Base-by-base conservation (phyloP, 768 basidiomycete species). In the Fistulinella prunicolor region DNA sequence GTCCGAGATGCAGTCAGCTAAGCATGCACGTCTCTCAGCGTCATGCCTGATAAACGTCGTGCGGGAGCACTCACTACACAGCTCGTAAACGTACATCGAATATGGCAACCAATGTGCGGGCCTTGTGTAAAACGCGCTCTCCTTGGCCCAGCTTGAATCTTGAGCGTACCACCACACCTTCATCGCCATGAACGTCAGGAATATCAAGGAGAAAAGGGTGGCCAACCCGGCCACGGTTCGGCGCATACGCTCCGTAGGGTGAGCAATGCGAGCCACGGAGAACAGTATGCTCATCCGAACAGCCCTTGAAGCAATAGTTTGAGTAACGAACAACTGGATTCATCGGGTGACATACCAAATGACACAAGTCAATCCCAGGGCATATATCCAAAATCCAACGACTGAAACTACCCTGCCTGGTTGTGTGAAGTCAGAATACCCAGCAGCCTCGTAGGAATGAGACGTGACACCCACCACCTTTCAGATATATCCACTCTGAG, bases 1-100 rank as follows among this genome's bases (percentile, higher is more conserved):
- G 37, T 61, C 64, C 19, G 59, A 49, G 20, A 63, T 41, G 17
- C 53, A 51, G 29, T 63, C 64, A 9, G 51, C 65, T 64, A 38
- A 26, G 22, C n/a, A 16, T 28, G 3, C 29, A 23, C n/a, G n/a
- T n/a, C n/a, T n/a, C 9, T 60, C 34, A 44, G 38, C 20, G 19
- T 8, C 7, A 42, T 9, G 13, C n/a, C 13, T 19, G 37, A 41
- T 7, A 28, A 24, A 42, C 12, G n/a, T 19, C 9, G 28, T n/a
- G 42, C 7, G 21, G 26, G 10, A 28, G 26, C 22, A 51, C 62
- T 56, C 42, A 61, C 54, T 44, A 9, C 47, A 42, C 26, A 61
- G n/a, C 23, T 59, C 40, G 16, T 30, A 56, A n/a, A 52, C 13
- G 17, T 41, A 44, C 20, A 59, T 5, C 17, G 28, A 4, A 24